Percentiles rank a stretch among this genome's conserved stretches.
These are phyloP conservation scores for Abrus precatorius DNA, from an alignment of 306 rosid species.

Conservation along the genomic window DNA sequence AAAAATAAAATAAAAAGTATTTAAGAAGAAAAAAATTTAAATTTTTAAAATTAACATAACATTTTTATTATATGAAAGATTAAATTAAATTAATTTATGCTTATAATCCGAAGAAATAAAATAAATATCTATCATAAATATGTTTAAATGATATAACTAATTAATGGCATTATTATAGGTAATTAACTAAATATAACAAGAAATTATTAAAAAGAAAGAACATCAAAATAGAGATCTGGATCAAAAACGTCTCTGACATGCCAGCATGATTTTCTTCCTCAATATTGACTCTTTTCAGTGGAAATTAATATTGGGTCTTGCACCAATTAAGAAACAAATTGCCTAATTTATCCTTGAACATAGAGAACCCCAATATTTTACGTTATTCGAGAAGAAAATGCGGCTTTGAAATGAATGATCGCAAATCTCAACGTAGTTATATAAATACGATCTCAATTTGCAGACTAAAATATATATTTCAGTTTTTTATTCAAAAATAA, in stretches of 20 bases:
- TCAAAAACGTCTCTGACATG: conserved; percentile 35
- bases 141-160: too few species aligned
- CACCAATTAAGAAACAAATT: conserved; percentile 1
- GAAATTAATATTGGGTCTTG: background rate
- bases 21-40: too few species aligned
- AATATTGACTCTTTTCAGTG: background rate
- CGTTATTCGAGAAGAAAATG: background rate
- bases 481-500: background rate
- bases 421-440: conserved; percentile 24
- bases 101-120: too few species aligned
- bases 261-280: conserved; percentile 29
- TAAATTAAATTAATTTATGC: too few species aligned
- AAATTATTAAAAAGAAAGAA: too few species aligned
- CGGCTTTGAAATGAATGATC: background rate
- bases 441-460: too few species aligned
- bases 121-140: too few species aligned
- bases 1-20: too few species aligned
- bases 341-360: conserved; percentile 23
- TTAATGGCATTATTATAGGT: too few species aligned
- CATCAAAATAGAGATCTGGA: conserved; percentile 33
- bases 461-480: background rate
- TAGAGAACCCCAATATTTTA: conserved; percentile 19
- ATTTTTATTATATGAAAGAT: too few species aligned
- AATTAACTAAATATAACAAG: too few species aligned
- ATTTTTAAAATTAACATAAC: too few species aligned